Evolutionary conservation across 2,329 filamentous ascomycete species (phyloP).

Genomic region (Cyanodermella asteris): DNA sequence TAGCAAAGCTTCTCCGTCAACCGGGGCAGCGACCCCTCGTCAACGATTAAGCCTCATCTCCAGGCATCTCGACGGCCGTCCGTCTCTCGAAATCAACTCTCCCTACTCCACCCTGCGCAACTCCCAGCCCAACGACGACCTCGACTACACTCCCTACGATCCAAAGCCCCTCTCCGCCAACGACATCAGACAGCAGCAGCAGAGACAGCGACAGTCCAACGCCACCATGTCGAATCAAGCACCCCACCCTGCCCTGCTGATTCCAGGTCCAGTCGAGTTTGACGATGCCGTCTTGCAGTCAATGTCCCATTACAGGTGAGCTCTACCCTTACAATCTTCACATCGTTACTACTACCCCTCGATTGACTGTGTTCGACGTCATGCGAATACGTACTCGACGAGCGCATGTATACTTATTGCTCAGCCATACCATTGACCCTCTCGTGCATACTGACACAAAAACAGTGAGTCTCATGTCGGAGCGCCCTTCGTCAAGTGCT

Average conservation of each 20-base stretch:
- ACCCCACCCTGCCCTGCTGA: slow-evolving; percentile 56
- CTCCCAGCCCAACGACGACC: slow-evolving; percentile 28
- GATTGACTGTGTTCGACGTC: no score
- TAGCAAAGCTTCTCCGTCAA: no score
- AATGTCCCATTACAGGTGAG: slow-evolving; percentile 82
- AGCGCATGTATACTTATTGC: slow-evolving; percentile 8
- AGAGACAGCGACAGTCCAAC: slow-evolving; percentile 9
- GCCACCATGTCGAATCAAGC: slow-evolving; percentile 35
- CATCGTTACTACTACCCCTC: neutral
- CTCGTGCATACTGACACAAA: slow-evolving; percentile 5
- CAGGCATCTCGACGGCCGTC: slow-evolving; percentile 34
- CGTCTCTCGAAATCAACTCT: slow-evolving; percentile 37
- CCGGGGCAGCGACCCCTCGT: no score
- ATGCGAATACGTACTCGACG: slow-evolving; percentile 9
- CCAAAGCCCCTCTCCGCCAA: slow-evolving; percentile 9
- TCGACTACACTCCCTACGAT: slow-evolving; percentile 26
- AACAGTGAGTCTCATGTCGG: slow-evolving; percentile 86
- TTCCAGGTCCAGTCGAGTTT: slow-evolving; percentile 94
- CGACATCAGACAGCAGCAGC: slow-evolving; percentile 5
- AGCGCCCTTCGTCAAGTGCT: slow-evolving; percentile 66
- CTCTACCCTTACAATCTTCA: slow-evolving; percentile 8
- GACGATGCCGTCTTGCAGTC: slow-evolving; percentile 89
- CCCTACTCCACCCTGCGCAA: slow-evolving; percentile 39
- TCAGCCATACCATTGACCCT: slow-evolving; percentile 2
- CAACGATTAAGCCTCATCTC: slow-evolving; percentile 36